These are phyloP conservation scores for Backusella macrospora DNA, from an alignment of 192 early-diverging fungal genomes.

Conservation along the genomic window DNA sequence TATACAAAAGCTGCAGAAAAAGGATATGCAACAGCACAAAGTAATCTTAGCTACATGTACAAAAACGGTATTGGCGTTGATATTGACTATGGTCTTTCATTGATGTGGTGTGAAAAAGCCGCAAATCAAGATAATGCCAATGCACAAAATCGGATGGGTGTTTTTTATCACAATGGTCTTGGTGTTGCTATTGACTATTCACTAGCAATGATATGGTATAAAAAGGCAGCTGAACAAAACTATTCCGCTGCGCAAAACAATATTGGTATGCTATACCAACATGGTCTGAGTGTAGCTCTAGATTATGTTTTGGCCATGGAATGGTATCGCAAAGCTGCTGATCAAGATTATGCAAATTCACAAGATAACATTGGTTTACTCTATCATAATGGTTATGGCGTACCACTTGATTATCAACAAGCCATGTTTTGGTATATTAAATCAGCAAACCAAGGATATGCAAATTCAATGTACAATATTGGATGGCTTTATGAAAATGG, in stretches of 20 bases:
- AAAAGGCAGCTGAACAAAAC: neutral
- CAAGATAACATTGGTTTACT: slow-evolving; percentile 5
- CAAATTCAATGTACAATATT: slow-evolving; percentile 8
- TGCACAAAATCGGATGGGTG: neutral
- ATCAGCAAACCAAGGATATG: neutral
- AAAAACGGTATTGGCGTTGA: neutral
- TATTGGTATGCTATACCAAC: neutral
- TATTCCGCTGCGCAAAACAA: slow-evolving; percentile 2
- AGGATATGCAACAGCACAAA: slow-evolving; percentile 2
- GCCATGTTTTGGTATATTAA: neutral
- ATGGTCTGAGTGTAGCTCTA: neutral
- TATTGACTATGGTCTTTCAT: neutral
- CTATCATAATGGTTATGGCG: neutral
- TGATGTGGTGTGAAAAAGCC: slow-evolving; percentile 8
- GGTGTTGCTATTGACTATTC: neutral
- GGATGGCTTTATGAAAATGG: slow-evolving; percentile 2
- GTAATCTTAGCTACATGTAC: slow-evolving; percentile 1
- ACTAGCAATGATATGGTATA: neutral
- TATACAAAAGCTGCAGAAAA: neutral
- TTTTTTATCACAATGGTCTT: neutral
- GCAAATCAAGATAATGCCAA: neutral
- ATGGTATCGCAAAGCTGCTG: neutral
- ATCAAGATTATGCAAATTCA: neutral
- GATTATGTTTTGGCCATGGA: neutral
- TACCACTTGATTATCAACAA: neutral